Evolutionary conservation across 805 yeast genomes (phyloP), one percentile per base, ranked within the genome.

Genomic region (Cyberlindnera meyerae): DNA sequence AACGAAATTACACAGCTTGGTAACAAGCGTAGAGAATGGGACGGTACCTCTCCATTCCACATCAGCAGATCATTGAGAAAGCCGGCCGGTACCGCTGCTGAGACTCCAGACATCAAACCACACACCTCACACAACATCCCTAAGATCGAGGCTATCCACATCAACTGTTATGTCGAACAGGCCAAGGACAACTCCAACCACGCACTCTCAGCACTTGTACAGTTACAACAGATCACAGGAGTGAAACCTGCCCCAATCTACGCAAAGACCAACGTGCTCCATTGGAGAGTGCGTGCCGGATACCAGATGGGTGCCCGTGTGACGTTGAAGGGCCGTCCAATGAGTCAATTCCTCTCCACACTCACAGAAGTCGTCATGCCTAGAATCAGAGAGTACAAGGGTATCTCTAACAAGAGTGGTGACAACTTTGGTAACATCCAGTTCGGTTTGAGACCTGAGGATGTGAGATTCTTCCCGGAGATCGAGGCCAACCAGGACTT

Each of bases 221-320:
- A 84, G 62, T 57, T 93, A 40, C 94, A 93, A 52, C 97, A 90
- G 60, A 83, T 93, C 52, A 90, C 98, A n/a, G 95, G 95, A 43
- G 77, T 72, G 43, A 85, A 87, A 59, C 88, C 97, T 26, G 65
- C 69, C 43, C 73, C 82, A 17, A 66, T 87, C 13, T 83, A 68
- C 55, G 82, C 94, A 28, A 82, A 76, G 54, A 71, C 85, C 8
- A 87, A 87, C 61, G 84, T 86, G 24, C 82, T 89, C 36, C 73
- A 76, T 31, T 89, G 96, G 96, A 79, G 79, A 49, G 71, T 89
- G 37, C 78, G 97, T 61, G 79, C 79, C 33, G 96, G 96, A 27
- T 80, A 77, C 70, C 81, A 81, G 34, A 83, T 94, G 77, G 99
- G 98, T 36, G 95, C 94, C 37, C 83, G 84, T 55, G 80, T 81